Evolutionary conservation across 2,329 filamentous ascomycete species (phyloP), one percentile per base, ranked within the genome.

Genomic region (Scolecobasidium constrictum): DNA sequence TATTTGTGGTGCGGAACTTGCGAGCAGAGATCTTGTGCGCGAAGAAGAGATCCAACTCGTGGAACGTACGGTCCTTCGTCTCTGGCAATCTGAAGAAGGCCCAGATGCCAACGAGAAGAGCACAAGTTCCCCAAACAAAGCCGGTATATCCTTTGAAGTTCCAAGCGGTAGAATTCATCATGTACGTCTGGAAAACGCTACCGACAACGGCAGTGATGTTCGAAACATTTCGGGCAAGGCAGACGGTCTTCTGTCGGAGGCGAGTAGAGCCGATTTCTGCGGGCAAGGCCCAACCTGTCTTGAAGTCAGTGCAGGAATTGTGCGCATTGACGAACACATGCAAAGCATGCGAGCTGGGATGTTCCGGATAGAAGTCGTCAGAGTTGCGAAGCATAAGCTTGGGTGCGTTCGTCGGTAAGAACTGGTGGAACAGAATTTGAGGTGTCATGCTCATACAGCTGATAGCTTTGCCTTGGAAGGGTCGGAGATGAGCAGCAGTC

Each of bases 381-480:
- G 85, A 93, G 62, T 93, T 96, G 37, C 92, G 82, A n/a, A 87
- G 74, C 0, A 87, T 68, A 18, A 93, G 71, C 0, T 77, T 69
- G 0, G 85, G 84, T 39, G 78, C 78, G 56, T 82, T 85, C n/a
- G 70, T 75, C 1, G 83, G 83, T 18, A 94, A 67, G 51, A 92
- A 85, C 1, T 81, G 81, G 56, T 87, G 78, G 63, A 94, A 95
- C 7, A 96, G 69, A 15, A 88, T 80, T 45, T 88, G 82, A 0
- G 92, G 92, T 3, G 81, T 75, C 59, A 92, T 84, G 0, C 86
- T 92, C 88, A 96, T 96, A 77, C 90, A 96, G 3, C 85, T 90
- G 40, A 95, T 93, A 4, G 81, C 77, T 51, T 79, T 81, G 38
- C 73, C 77, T 52, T 77, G 75, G 55, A 98, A 92, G 56, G 92